Evolutionary conservation across 2,329 filamentous ascomycete genomes (phyloP).

Genomic region (Raffaelea albimanens): DNA sequence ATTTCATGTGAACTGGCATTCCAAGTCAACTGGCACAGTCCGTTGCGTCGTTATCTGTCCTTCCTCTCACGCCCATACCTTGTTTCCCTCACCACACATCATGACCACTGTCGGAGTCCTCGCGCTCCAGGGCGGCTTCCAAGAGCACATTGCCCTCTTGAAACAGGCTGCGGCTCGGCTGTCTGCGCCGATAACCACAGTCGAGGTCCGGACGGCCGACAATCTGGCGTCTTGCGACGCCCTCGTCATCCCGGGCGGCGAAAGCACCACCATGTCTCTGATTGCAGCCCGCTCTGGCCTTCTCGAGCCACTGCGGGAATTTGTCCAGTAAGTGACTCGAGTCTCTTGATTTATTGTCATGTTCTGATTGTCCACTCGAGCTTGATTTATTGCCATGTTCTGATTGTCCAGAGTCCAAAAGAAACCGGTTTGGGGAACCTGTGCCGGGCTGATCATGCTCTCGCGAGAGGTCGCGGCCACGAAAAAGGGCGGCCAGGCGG

Average conservation of each 20-base stretch:
- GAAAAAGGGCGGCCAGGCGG: conserved; percentile 83
- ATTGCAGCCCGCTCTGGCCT: conserved; percentile 75
- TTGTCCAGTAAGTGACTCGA: conserved; percentile 85
- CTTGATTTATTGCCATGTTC: no score
- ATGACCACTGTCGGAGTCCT: conserved; percentile 53
- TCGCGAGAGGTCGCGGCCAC: conserved; percentile 79
- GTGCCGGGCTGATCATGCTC: conserved; percentile 85
- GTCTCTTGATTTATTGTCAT: background rate
- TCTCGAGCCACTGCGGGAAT: conserved; percentile 74
- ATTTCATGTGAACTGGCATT: no score
- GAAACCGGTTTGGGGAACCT: conserved; percentile 91
- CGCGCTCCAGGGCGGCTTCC: conserved; percentile 85
- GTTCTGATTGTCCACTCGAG: background rate
- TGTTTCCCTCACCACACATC: no score
- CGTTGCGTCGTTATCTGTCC: no score
- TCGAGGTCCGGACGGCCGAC: conserved; percentile 65
- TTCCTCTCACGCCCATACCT: no score
- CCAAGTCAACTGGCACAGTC: no score
- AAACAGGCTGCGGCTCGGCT: conserved; percentile 45
- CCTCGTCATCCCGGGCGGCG: conserved; percentile 84
- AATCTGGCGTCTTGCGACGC: conserved; percentile 69
- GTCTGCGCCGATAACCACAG: conserved; percentile 11
- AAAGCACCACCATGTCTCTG: conserved; percentile 87
- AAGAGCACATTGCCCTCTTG: conserved; percentile 75
- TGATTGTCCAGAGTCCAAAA: conserved; percentile 48